Evolutionary conservation across 306 rosid genomes (phyloP).

Genomic region (Gastrolobium bilobum): DNA sequence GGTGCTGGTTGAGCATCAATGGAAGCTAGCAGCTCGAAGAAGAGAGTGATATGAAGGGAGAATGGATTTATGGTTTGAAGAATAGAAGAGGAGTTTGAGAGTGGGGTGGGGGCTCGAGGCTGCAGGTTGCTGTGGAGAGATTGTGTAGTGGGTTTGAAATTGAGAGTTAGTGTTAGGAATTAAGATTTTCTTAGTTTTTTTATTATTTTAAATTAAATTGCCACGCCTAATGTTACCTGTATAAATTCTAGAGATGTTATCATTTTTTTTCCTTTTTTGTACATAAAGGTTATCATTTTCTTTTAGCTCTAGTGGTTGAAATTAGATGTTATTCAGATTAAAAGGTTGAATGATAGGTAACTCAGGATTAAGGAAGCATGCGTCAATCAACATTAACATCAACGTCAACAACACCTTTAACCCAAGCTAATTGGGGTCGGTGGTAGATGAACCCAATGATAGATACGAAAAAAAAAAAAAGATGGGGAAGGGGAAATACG

Average conservation of each 20-base stretch:
- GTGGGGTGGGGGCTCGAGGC: background rate
- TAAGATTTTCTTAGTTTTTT: background rate
- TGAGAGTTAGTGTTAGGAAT: background rate
- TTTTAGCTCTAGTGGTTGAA: conserved; percentile 4
- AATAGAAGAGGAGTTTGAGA: background rate
- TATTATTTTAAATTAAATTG: background rate
- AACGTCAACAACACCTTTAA: no score
- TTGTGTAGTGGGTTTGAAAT: background rate
- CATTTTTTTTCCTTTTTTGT: no score
- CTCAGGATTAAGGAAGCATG: conserved; percentile 36
- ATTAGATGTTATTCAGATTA: background rate
- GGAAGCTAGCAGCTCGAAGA: background rate
- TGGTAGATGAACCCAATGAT: no score
- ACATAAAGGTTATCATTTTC: background rate
- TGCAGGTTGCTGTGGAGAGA: background rate
- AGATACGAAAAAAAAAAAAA: no score
- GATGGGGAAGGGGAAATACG: no score
- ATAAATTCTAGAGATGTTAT: background rate
- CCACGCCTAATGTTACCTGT: conserved; percentile 5
- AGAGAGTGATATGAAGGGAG: background rate
- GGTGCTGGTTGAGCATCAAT: background rate
- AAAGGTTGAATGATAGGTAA: conserved; percentile 25
- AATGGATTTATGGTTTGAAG: background rate
- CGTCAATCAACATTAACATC: background rate
- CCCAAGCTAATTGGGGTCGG: no score